These are phyloP conservation scores for Arabis hirsuta DNA, from an alignment of 345 rosid genomes.

Conservation along the genomic window DNA sequence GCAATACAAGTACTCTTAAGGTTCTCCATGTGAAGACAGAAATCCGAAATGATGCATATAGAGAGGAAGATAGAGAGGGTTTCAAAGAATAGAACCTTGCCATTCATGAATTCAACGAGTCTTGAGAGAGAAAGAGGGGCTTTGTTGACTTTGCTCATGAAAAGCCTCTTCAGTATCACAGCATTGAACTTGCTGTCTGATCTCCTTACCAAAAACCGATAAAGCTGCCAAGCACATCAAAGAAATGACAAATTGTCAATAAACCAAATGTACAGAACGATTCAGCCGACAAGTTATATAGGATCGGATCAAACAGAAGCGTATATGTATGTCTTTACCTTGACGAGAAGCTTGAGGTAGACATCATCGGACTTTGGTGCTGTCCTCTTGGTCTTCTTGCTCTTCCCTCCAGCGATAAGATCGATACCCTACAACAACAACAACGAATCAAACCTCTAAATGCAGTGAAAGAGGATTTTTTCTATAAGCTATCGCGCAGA, in stretches of 20 bases:
- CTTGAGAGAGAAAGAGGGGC: constrained; percentile 84
- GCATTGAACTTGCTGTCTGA: constrained; percentile 90
- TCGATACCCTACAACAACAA: constrained; percentile 75
- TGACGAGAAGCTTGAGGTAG: constrained; percentile 94
- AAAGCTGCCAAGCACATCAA: constrained; percentile 48
- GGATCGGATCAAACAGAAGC: background rate
- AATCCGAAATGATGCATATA: background rate
- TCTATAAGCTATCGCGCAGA: background rate
- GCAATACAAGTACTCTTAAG: background rate
- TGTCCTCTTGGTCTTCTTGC: constrained; percentile 83
- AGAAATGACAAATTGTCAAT: background rate
- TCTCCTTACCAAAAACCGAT: constrained; percentile 89
- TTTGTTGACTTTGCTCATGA: constrained; percentile 95
- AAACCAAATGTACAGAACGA: background rate
- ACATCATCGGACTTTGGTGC: constrained; percentile 91
- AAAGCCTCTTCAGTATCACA: constrained; percentile 87
- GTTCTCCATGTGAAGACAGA: background rate
- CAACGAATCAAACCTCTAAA: background rate
- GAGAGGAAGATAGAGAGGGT: background rate
- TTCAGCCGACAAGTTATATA: too few relatives aligned
- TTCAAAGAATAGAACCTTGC: constrained; percentile 61
- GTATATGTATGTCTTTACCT: constrained; percentile 46
- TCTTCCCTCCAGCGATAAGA: constrained; percentile 90
- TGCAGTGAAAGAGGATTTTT: background rate
- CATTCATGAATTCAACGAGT: constrained; percentile 59